These are phyloP conservation scores for Pseudogymnoascus sp. DNA, from an alignment of 2,329 filamentous ascomycete species.

Conservation along the genomic window DNA sequence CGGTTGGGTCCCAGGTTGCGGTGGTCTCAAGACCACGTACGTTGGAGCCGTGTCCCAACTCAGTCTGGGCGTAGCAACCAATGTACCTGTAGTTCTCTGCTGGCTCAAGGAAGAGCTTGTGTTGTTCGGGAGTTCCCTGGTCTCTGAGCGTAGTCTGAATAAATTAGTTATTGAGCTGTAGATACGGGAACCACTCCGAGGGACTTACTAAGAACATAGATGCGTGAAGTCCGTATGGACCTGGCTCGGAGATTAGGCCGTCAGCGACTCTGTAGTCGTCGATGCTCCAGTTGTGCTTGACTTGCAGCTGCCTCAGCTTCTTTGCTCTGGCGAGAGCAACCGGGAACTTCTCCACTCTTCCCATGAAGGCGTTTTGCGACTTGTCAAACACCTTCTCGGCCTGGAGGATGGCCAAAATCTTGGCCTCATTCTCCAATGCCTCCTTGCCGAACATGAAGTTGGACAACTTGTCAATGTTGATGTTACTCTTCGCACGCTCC, in stretches of 20 bases:
- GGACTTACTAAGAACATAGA: slow-evolving; percentile 53
- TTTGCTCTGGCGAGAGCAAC: slow-evolving; percentile 62
- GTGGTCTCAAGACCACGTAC: slow-evolving; percentile 47
- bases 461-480: slow-evolving; percentile 59
- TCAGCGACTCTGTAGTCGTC: slow-evolving; percentile 58
- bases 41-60: slow-evolving; percentile 71
- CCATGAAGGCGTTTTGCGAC: slow-evolving; percentile 66
- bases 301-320: slow-evolving; percentile 55
- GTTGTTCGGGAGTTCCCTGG: slow-evolving; percentile 65
- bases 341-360: slow-evolving; percentile 59
- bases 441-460: slow-evolving; percentile 61
- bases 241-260: slow-evolving; percentile 63
- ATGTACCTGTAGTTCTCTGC: slow-evolving; percentile 63
- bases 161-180: not conserved
- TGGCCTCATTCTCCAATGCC: slow-evolving; percentile 49
- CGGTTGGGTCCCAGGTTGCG: slow-evolving; percentile 58
- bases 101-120: slow-evolving; percentile 60
- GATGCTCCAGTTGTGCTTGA: slow-evolving; percentile 56
- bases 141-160: slow-evolving; percentile 55
- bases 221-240: slow-evolving; percentile 64
- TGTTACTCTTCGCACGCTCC: slow-evolving; percentile 58
- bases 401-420: slow-evolving; percentile 55
- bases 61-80: slow-evolving; percentile 74
- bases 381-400: slow-evolving; percentile 67
- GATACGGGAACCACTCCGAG: not conserved